Conservation (phyloP, 345 rosid genomes). For the Ceriops tagal region DNA sequence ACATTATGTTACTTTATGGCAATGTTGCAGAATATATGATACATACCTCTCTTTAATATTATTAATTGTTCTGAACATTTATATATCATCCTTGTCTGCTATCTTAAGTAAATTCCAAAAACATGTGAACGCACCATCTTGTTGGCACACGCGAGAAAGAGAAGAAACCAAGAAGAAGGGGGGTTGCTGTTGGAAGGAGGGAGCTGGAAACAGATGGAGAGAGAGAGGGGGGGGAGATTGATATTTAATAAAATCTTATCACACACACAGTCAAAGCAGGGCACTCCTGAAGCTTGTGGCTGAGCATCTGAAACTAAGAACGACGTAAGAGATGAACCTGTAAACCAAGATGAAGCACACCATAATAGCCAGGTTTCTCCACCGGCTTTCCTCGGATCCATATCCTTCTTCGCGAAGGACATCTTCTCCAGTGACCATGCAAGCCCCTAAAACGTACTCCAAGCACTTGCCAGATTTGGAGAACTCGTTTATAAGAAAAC, state of each 20-base stretch:
- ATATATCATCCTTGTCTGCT: slow-evolving; percentile 18
- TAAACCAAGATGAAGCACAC: slow-evolving; percentile 62
- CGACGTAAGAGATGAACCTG: slow-evolving; percentile 74
- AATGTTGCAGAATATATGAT: not conserved
- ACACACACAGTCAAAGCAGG: not conserved
- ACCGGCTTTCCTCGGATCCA: slow-evolving; percentile 51
- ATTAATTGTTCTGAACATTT: not conserved
- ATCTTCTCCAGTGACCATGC: slow-evolving; percentile 61
- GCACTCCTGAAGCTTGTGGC: slow-evolving; percentile 37
- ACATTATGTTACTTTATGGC: not conserved
- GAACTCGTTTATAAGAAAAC: slow-evolving; percentile 87
- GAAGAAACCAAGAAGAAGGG: not conserved
- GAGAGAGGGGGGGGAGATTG: not conserved
- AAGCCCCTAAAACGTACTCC: slow-evolving; percentile 58
- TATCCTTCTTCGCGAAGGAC: slow-evolving; percentile 74
- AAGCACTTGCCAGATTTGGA: slow-evolving; percentile 71
- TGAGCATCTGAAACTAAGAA: slow-evolving; percentile 74
- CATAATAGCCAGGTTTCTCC: slow-evolving; percentile 83
- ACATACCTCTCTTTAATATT: slow-evolving; percentile 2
- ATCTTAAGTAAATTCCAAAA: slow-evolving; percentile 37
- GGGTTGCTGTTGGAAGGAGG: too few relatives aligned
- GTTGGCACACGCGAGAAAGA: slow-evolving; percentile 28
- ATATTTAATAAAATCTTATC: not conserved
- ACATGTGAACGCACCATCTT: slow-evolving; percentile 39
- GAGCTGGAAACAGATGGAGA: too few relatives aligned